Evolutionary conservation across 768 basidiomycete species (phyloP), one percentile per base, ranked within the genome.

Genomic region (Gelatoporia subvermispora): DNA sequence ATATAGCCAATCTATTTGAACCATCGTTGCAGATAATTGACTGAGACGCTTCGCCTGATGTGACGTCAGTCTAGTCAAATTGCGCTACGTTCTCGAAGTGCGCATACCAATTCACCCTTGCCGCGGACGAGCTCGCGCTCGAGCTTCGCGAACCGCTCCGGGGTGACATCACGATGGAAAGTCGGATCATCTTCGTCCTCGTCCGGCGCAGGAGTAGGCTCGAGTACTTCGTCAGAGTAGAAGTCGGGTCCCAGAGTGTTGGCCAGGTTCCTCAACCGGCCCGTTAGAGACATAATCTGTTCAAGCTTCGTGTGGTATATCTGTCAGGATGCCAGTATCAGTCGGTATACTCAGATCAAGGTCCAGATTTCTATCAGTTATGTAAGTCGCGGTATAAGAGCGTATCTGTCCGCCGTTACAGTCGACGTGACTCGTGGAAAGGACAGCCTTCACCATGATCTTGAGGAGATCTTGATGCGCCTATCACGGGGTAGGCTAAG

Each of bases 111-210:
- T 77, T 94, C 92, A n/a, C 78, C 77, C 65, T 92, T 92, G 10
- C 88, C 90, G 45, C 85, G 74, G 9, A 88, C 82, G 16, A 93
- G 76, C 59, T 93, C 90, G 62, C 88, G 85, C 72, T 93, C 89
- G 4, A 94, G 70, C 57, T 73, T 84, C 40, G 80, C 74, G 60
- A 94, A 89, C 11, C 87, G 77, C 54, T 93, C 90, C 0, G 86
- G 84, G 10, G 82, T 84, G 15, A 93, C 87, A 57, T 93, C 87
- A 20, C 78, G 73, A 58, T 78, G 74, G 4, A 76, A 69, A 37
- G 57, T 52, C 3, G 69, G 52, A 50, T 69, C 61, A 25, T 68
- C 51, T 34, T 73, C 71, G 3, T 62, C 60, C 49, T 79, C 77
- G 8, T 72, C 77, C 7, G 55, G 46, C 2, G 75, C 77, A 15